Evolutionary conservation across 371 early-diverging fungal genomes (phyloP), one percentile per base, ranked within the genome.

Genomic region (Circinella umbellata): DNA sequence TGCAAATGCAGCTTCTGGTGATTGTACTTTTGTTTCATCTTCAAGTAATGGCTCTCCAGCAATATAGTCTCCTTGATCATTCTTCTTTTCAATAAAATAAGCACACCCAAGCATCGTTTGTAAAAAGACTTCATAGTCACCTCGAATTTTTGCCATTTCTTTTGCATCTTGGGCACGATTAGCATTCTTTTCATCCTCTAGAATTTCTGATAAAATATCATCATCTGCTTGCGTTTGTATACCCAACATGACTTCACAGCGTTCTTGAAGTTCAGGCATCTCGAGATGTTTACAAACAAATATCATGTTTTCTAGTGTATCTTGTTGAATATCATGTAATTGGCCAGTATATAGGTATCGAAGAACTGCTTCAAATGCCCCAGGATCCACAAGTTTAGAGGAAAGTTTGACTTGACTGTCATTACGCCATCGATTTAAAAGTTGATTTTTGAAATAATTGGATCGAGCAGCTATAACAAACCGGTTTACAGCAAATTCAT

Each of bases 311-410:
- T 64, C 67, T 8, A 76, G 37, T 10, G 69, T 60, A 13, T 64
- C 65, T 1, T 39, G 46, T 8, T 73, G 61, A 4, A 78, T 37
- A 34, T 74, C 73, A 5, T 38, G 67, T 8, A 78, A 46, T 38
- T 82, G 74, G 8, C 82, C 79, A 0, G 80, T 80, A 60, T 82
- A 82, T 9, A 82, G 11, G 55, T 78, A 82, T 18, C 72, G 61
- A 47, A 82, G 62, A 13, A 80, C 70, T 13, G 73, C 74, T 38
- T 46, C 65, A 67, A 80, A 80, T 10, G 79, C 70, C 11, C 61
- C 48, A 4, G 80, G 68, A 64, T 80, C 71, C 7, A 80, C 73
- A 34, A 73, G 60, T 9, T 66, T 63, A 0, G 71, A 67, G 37
- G 72, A 66, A 13, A 80, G 63, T 37, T 63, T 65, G 14, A 78